These are phyloP conservation scores for Aspergillus fijiensis DNA, from an alignment of 2,329 filamentous ascomycete species.

Conservation along the genomic window DNA sequence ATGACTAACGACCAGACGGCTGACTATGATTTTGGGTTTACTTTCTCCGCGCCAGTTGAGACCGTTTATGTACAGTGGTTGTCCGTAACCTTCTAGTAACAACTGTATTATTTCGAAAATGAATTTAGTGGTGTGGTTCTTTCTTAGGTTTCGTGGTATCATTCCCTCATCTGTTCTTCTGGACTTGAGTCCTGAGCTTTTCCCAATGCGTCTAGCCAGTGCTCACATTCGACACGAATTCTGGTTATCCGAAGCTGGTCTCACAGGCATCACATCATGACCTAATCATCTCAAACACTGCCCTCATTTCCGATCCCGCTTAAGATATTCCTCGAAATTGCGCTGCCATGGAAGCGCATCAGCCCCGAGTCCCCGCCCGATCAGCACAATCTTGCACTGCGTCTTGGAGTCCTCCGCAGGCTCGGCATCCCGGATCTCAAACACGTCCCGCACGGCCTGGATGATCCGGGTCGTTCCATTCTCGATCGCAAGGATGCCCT, in stretches of 20 bases:
- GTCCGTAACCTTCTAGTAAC: conserved; percentile 21
- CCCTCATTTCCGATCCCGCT: neutral
- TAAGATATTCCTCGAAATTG: conserved; percentile 36
- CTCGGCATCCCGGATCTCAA: conserved; percentile 76
- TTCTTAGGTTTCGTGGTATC: neutral
- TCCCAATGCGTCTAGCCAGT: neutral
- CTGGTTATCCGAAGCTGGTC: neutral
- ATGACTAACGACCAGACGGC: conserved; percentile 21
- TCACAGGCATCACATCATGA: neutral
- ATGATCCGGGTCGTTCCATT: conserved; percentile 69
- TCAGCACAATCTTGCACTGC: conserved; percentile 49
- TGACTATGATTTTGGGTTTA: conserved; percentile 3
- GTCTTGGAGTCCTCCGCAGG: conserved; percentile 23
- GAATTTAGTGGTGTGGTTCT: conserved; percentile 5
- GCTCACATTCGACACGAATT: neutral
- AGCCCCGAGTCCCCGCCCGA: conserved; percentile 44
- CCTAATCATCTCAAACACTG: conserved; percentile 8
- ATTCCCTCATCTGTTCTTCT: neutral
- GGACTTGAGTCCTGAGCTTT: neutral
- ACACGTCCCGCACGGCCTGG: conserved; percentile 89
- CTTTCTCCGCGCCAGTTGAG: neutral
- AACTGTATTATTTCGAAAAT: conserved; percentile 33
- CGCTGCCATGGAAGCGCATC: conserved; percentile 33
- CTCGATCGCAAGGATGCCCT: conserved; percentile 72
- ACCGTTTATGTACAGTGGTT: conserved; percentile 28